Conservation (phyloP, 306 rosid species). For the peach (Prunus persica) region Prunus_persica_NCBIv2 NC_034009.1:28793001-28793500, state of each 20-base stretch:
- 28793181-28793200: not conserved
- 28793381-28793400: slow-evolving; percentile 81
- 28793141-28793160: not conserved
- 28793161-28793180: not conserved
- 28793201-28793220: not conserved
- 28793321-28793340: slow-evolving; percentile 70
- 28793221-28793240: not conserved
- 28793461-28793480: slow-evolving; percentile 25
- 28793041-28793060: slow-evolving; percentile 64
- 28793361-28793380: slow-evolving; percentile 78
- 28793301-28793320: slow-evolving; percentile 12
- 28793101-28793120: slow-evolving; percentile 17
- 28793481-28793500: slow-evolving; percentile 15
- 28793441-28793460: slow-evolving; percentile 22
- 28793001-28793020: slow-evolving; percentile 98
- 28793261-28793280: not conserved
- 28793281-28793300: not conserved
- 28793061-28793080: slow-evolving; percentile 73
- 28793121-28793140: slow-evolving; percentile 17
- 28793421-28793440: slow-evolving; percentile 86
- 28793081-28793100: slow-evolving; percentile 90
- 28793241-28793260: not conserved
- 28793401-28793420: slow-evolving; percentile 92
- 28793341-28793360: slow-evolving; percentile 68
- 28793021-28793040: slow-evolving; percentile 79